These are phyloP conservation scores for Pseudodiploospora longispora DNA, from an alignment of 2,329 filamentous ascomycete genomes.

Conservation along the genomic window DNA sequence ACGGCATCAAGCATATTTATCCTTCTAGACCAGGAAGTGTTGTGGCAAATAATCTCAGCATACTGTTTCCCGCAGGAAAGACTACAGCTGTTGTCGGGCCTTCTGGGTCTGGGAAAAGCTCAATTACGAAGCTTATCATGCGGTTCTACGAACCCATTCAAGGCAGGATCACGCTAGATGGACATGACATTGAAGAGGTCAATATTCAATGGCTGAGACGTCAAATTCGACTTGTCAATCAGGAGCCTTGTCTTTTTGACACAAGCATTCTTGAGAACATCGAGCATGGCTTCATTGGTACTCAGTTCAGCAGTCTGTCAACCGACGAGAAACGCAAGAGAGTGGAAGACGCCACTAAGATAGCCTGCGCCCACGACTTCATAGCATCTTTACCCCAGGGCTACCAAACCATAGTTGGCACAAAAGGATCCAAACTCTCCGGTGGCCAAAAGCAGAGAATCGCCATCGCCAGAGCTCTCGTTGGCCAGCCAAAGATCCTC, in stretches of 20 bases:
- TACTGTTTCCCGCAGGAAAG: constrained; percentile 49
- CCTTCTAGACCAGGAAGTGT: constrained; percentile 50
- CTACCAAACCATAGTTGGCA: constrained; percentile 11
- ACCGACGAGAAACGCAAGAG: not conserved
- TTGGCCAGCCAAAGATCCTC: constrained; percentile 16
- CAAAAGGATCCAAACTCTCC: constrained; percentile 6
- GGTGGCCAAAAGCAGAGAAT: constrained; percentile 11
- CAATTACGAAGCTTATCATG: constrained; percentile 57
- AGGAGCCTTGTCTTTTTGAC: constrained; percentile 19
- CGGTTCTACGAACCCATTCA: constrained; percentile 46
- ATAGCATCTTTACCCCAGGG: constrained; percentile 9
- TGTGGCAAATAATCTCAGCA: constrained; percentile 46
- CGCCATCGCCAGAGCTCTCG: constrained; percentile 10
- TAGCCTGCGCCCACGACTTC: constrained; percentile 10
- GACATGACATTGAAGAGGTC: constrained; percentile 26
- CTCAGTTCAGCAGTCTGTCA: not conserved
- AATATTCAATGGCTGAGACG: constrained; percentile 39
- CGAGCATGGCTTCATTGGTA: constrained; percentile 13
- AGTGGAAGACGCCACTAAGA: constrained; percentile 6
- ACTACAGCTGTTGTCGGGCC: constrained; percentile 64
- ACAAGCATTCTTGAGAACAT: constrained; percentile 21
- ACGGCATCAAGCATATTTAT: constrained; percentile 58
- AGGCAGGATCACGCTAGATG: constrained; percentile 32
- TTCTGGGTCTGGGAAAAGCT: constrained; percentile 62
- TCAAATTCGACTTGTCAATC: constrained; percentile 35